Conservation (phyloP, 768 basidiomycete species). For the Lepiota subincarnata region DNA sequence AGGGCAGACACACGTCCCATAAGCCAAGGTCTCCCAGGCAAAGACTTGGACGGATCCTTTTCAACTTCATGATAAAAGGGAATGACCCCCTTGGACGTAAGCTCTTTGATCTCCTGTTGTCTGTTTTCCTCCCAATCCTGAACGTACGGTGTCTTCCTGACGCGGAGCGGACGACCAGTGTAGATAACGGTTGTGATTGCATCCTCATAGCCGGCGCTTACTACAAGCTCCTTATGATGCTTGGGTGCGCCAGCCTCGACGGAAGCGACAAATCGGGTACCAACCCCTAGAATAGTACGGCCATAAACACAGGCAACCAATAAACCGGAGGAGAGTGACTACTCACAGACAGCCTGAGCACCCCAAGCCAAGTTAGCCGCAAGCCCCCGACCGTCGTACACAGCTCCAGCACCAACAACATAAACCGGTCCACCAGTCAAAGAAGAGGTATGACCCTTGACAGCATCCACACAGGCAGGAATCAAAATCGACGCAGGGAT, state of each 20-base stretch:
- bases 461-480: constrained; percentile 84
- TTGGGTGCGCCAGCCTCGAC: constrained; percentile 79
- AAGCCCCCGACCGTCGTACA: constrained; percentile 83
- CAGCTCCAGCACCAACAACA: constrained; percentile 88
- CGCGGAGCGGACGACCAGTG: constrained; percentile 86
- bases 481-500: constrained; percentile 83
- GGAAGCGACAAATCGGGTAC: constrained; percentile 83
- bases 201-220: constrained; percentile 73
- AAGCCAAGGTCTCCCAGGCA: constrained; percentile 67
- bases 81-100: constrained; percentile 80
- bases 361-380: constrained; percentile 89
- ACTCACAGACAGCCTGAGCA: constrained; percentile 82
- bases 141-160: constrained; percentile 80
- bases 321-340: constrained; percentile 5
- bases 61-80: constrained; percentile 69
- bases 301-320: background rate
- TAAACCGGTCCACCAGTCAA: constrained; percentile 81
- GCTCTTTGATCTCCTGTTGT: constrained; percentile 74
- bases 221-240: constrained; percentile 75
- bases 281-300: constrained; percentile 51
- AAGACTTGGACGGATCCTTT: constrained; percentile 76
- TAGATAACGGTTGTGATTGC: constrained; percentile 82
- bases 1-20: constrained; percentile 80
- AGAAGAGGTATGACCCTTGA: constrained; percentile 71
- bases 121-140: constrained; percentile 78